These are phyloP conservation scores for Chloropicon primus DNA, from an alignment of 139 green algal species.

Conservation along the genomic window DNA sequence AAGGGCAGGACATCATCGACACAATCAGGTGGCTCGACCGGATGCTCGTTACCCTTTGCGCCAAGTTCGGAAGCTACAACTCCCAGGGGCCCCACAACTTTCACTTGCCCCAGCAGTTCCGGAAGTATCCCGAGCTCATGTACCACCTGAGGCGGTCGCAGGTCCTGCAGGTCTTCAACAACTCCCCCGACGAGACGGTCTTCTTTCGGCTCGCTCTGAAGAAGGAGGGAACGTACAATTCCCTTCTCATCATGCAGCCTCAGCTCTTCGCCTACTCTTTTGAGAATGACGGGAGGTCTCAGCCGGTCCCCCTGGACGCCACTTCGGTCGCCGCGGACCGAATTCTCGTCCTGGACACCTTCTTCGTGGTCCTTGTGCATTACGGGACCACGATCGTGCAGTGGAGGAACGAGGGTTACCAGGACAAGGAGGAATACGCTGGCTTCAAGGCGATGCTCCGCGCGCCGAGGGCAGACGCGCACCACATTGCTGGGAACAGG, in stretches of 20 bases:
- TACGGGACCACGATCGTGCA: constrained; percentile 33
- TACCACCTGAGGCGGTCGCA: constrained; percentile 40
- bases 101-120: constrained; percentile 28
- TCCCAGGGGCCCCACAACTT: constrained; percentile 33
- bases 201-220: constrained; percentile 39
- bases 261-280: constrained; percentile 33
- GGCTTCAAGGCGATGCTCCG: constrained; percentile 32
- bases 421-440: constrained; percentile 28
- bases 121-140: constrained; percentile 41
- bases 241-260: constrained; percentile 46
- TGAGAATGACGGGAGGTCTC: constrained; percentile 7
- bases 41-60: constrained; percentile 26
- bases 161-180: constrained; percentile 38
- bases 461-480: constrained; percentile 24
- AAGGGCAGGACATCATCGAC: constrained; percentile 28
- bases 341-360: constrained; percentile 41
- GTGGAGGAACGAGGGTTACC: constrained; percentile 28
- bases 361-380: constrained; percentile 35
- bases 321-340: constrained; percentile 19
- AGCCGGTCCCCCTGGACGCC: constrained; percentile 38
- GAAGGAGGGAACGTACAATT: constrained; percentile 20
- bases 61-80: constrained; percentile 31
- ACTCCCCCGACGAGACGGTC: constrained; percentile 42
- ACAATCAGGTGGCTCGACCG: constrained; percentile 43
- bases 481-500: constrained; percentile 11